Conservation (phyloP, 2,329 filamentous ascomycete species). For the Ampelomyces quisqualis region DNA sequence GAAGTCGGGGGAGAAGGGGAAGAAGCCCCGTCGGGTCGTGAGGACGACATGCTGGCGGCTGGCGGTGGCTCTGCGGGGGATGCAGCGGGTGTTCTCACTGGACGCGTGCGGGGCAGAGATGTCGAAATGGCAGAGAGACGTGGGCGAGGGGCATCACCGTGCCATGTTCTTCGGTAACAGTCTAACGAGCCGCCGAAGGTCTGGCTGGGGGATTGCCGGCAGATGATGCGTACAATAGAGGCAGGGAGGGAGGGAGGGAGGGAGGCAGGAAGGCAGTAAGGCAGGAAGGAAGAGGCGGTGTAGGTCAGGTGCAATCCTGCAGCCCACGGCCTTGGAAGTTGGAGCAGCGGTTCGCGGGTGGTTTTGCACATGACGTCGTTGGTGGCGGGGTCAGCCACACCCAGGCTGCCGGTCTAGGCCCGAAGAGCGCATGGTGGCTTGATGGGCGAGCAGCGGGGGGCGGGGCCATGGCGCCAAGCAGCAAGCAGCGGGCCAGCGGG, state of each 20-base stretch:
- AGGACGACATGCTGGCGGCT: slow-evolving; percentile 20
- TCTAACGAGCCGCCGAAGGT: slow-evolving; percentile 4
- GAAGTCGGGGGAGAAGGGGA: slow-evolving; percentile 11
- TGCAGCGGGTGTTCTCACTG: no score
- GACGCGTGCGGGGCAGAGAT: background rate
- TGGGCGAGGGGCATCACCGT: no score
- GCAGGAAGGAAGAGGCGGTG: slow-evolving; percentile 13
- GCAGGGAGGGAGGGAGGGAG: background rate
- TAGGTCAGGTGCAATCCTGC: slow-evolving; percentile 15
- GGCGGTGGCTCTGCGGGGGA: no score
- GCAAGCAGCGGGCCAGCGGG: no score
- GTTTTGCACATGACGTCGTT: slow-evolving; percentile 18
- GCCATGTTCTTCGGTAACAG: slow-evolving; percentile 2
- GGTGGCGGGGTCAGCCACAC: slow-evolving; percentile 4
- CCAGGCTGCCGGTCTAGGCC: slow-evolving; percentile 11
- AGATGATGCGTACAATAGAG: background rate
- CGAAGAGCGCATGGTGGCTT: no score
- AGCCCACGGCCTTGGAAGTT: slow-evolving; percentile 6
- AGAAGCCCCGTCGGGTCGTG: slow-evolving; percentile 9
- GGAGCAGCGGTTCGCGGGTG: background rate
- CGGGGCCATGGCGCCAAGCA: no score
- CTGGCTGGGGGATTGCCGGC: no score
- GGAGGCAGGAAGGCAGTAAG: slow-evolving; percentile 1
- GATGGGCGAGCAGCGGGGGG: no score
- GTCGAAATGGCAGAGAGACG: slow-evolving; percentile 11